A percentile compares a stretch with the other conserved stretches of the same genome.
These are phyloP conservation scores for Nicotiana benthamiana DNA, from an alignment of 257 asterid genomes.

Conservation along the genomic window DNA sequence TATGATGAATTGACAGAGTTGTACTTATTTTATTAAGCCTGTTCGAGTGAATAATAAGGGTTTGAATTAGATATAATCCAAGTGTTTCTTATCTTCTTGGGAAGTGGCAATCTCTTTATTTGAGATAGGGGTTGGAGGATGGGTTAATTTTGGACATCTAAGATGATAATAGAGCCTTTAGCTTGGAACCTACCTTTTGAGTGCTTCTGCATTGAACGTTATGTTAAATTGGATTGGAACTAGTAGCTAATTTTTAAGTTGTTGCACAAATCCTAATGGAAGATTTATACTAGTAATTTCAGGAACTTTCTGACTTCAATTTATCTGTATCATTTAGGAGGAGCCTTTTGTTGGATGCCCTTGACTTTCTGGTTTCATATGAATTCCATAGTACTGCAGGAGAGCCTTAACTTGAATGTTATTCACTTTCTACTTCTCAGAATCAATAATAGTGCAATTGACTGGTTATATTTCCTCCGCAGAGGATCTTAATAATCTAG, in stretches of 20 bases:
- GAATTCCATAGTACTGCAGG: neutral
- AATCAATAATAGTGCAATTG: neutral
- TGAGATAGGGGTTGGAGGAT: neutral
- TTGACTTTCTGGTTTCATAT: neutral
- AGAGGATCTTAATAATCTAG: neutral
- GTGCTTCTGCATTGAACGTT: neutral
- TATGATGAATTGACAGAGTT: neutral
- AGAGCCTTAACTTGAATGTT: neutral
- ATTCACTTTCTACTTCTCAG: neutral
- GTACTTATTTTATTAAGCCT: neutral
- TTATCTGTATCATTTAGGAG: neutral
- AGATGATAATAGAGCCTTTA: neutral
- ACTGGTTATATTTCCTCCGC: neutral
- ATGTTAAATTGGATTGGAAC: neutral
- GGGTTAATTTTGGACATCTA: neutral
- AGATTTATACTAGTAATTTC: neutral
- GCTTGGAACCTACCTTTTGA: neutral
- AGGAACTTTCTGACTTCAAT: neutral
- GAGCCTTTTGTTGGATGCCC: neutral
- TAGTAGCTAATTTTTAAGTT: neutral
- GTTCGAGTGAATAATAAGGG: neutral
- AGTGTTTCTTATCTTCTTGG: neutral
- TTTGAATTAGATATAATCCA: neutral
- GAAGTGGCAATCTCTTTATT: neutral
- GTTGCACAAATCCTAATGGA: neutral